Base-by-base conservation (phyloP, 1,284 basidiomycete species). In the Trametes versicolor region DNA sequence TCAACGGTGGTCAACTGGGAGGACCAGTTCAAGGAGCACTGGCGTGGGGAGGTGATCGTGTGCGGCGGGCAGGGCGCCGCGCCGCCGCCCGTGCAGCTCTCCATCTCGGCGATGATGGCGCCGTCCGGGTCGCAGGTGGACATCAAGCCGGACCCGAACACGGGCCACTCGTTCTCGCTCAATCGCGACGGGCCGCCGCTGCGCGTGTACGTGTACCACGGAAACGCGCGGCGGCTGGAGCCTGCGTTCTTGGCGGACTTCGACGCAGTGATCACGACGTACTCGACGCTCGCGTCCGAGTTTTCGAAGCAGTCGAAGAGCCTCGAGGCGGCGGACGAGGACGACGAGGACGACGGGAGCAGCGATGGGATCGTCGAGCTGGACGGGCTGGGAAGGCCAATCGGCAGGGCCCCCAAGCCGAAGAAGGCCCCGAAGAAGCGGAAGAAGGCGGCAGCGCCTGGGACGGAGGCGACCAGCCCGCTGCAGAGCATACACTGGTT, bases 1-100 rank as follows among this genome's bases (percentile, higher is more conserved):
- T 97, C 96, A 25, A 98, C 98, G 1, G 95, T 99, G 1, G 90
- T 94, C 52, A 99, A 99, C 75, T 99, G 98, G 98, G 97, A 99
- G 79, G 95, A 98, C 69, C 98, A 99, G 78, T 94, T 99, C 76
- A 87, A 91, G 65, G 97, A 99, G 75, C 98, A 99, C 78, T 96
- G 95, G 95, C 87, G 87, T 65, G 94, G 95, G 15, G 86, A 90
- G 62, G 94, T 97, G 8, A 83, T 85, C 36, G 90, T 97, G 50
- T 82, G 91, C 56, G 95, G 95, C n/a, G 95, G 94, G 61, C 68
- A 54, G 71, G 73, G 47, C 62, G 72, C 47, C 64, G 65, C 23
- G 62, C 75, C 41, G 70, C 72, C 36, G 55, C 63, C 54, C 50
- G 64, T 36, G 59, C 56, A 67, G 8, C 64, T 64, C 21, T 67